These are phyloP conservation scores for Candida railenensis DNA, from an alignment of 805 yeast species.

Conservation along the genomic window DNA sequence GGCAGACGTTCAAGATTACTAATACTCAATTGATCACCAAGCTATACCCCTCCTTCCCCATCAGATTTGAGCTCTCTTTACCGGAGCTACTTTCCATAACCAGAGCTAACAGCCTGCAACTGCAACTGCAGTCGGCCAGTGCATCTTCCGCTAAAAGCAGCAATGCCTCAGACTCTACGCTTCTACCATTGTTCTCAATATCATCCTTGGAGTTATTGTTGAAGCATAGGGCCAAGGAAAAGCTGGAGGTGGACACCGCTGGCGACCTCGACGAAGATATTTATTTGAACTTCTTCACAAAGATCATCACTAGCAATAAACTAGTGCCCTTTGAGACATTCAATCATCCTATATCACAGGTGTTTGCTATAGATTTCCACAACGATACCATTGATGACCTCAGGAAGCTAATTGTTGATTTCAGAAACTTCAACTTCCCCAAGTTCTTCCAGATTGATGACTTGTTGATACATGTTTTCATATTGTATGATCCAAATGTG, in stretches of 20 bases:
- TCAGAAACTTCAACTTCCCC: conserved; percentile 53
- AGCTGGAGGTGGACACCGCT: not conserved
- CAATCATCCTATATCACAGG: conserved; percentile 79
- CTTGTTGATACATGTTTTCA: conserved; percentile 44
- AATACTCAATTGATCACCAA: conserved; percentile 52
- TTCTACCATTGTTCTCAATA: conserved; percentile 35
- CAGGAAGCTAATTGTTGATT: conserved; percentile 51
- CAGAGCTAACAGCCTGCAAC: conserved; percentile 12
- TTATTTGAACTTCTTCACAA: conserved; percentile 57
- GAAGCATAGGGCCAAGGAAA: conserved; percentile 10
- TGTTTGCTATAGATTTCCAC: conserved; percentile 60
- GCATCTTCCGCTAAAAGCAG: conserved; percentile 20
- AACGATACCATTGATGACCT: conserved; percentile 55
- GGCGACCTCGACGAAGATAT: conserved; percentile 21
- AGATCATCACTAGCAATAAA: conserved; percentile 56
- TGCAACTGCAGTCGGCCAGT: conserved; percentile 6
- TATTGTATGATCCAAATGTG: conserved; percentile 26
- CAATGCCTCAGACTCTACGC: conserved; percentile 9
- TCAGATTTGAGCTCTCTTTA: conserved; percentile 50
- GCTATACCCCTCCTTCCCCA: conserved; percentile 51
- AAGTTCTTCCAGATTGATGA: conserved; percentile 67
- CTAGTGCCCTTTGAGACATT: conserved; percentile 80
- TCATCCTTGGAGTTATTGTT: conserved; percentile 34
- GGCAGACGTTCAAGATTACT: conserved; percentile 46
- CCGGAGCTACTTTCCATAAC: conserved; percentile 38